A percentile compares a stretch with the other conserved stretches of the same genome.
phyloP scores from a whole-genome alignment of 1,284 basidiomycete genomes.

The Cerrena zonata region DNA sequence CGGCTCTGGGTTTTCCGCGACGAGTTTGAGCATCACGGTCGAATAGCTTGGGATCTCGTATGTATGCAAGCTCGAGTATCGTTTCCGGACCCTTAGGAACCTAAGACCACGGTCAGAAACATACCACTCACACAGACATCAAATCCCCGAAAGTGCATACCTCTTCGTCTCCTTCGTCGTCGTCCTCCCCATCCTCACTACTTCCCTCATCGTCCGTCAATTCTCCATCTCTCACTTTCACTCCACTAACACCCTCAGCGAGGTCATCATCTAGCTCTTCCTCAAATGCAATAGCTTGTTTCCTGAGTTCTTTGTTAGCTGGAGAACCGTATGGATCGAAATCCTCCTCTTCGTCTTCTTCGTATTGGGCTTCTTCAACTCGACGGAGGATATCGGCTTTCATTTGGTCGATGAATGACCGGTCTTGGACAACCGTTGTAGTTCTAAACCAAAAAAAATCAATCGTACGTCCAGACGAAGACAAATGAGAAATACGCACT shows the following conservation, averaged over 20 bases:
- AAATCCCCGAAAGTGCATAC: too few species aligned
- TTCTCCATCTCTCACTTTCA: constrained; percentile 56
- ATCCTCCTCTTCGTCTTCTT: constrained; percentile 56
- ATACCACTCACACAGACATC: too few species aligned
- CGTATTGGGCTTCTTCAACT: constrained; percentile 61
- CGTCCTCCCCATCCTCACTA: constrained; percentile 50
- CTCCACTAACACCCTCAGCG: constrained; percentile 30
- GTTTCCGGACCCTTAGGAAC: constrained; percentile 43
- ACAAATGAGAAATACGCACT: constrained; percentile 41
- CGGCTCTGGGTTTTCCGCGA: constrained; percentile 56
- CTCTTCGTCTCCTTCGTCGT: constrained; percentile 38
- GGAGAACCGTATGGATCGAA: constrained; percentile 15
- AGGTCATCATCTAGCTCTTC: constrained; percentile 45
- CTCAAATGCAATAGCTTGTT: constrained; percentile 38
- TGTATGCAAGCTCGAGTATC: constrained; percentile 70
- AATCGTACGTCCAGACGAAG: background rate
- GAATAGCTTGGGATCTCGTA: constrained; percentile 68
- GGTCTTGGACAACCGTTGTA: constrained; percentile 51
- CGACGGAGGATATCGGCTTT: constrained; percentile 77
- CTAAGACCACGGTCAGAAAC: background rate
- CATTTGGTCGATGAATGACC: constrained; percentile 63
- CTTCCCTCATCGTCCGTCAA: constrained; percentile 46
- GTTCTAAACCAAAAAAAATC: constrained; percentile 5
- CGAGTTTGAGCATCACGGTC: constrained; percentile 70
- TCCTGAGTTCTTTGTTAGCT: constrained; percentile 24